Evolutionary conservation across 768 basidiomycete species (phyloP), one percentile per base, ranked within the genome.

Genomic region (Boletus sensibilis): DNA sequence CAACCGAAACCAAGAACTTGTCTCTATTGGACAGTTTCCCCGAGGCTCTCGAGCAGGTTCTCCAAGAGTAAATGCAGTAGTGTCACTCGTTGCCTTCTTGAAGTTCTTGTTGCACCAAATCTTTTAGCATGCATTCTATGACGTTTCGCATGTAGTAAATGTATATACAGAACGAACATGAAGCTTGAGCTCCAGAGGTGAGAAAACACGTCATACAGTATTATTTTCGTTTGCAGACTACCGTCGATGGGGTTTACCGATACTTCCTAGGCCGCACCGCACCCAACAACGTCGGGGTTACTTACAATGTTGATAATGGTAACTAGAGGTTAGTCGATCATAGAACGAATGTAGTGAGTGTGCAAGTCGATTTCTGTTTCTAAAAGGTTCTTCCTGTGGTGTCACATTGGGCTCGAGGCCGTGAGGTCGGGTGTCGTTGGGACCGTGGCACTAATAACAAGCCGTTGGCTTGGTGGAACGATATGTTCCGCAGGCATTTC

Each of bases 401-500:
- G 38, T 52, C 52, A 51, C 18, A 25, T 55, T 6, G 46, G 27
- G 12, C 8, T 44, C 10, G 51, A n/a, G 10, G 46, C 29, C 9
- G 25, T 46, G 23, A 34, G 10, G 3, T 57, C 53, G 16, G 47
- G 50, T 23, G 47, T 53, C 37, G 48, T 60, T 43, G 61, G 51
- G 27, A 44, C 33, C n/a, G 59, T 45, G 23, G 58, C 16, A 42
- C 63, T 61, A 48, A 72, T 73, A 21, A 72, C 45, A 43, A 82
- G 69, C 46, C 70, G 72, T 59, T 79, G 77, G 14, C 77, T 72
- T 21, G 78, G 78, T 42, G 85, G 78, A 27, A 82, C 70, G 37
- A 73, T 65, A 58, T 75, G 74, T 35, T 78, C 76, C 27, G 70
- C 61, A 46, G 74, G 67, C 11, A 76, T 76, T 69, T 88, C 85